Evolutionary conservation across 257 asterid genomes (phyloP), one percentile per base, ranked within the genome.

Genomic region (Datura wrightii): DNA sequence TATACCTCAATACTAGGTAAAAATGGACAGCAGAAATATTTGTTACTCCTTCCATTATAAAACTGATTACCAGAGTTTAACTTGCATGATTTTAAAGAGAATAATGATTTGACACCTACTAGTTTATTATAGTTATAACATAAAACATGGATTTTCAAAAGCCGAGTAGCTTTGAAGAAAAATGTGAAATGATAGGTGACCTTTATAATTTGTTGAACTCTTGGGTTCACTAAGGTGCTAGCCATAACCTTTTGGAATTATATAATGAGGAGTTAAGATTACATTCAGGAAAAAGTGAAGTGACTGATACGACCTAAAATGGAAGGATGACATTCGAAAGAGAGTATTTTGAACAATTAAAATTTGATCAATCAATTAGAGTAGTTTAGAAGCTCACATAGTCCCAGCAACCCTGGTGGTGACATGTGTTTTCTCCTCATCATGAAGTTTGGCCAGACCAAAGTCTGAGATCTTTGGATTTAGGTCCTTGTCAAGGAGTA

Each of bases 391-490:
- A 84, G 74, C 94, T 90, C 85, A 92, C 97, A 90, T 88, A 37
- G 96, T 93, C 86, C 97, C 97, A 8, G 95, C 97, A 72, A 92
- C 92, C 86, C 92, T 88, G 58, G 94, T 93, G 89, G 85, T 91
- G 78, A 93, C 92, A 84, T 92, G 92, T 1, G 96, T 88, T 79
- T 91, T 86, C 69, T 87, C 97, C 79, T 91, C 95, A 36, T 89
- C 97, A 52, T 88, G 87, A 78, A 92, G 95, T 86, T 87, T 92
- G 82, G 97, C 97, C 55, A 93, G 88, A 71, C 97, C 97, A 60
- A 93, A 93, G 87, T 93, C 97, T 1, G 97, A 87, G 56, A 93
- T 92, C 87, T 93, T 93, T 9, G 97, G 90, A 85, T 87, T 92
- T 7, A 93, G 94, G 72, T 91, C 92, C 70, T 83, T 85, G 74